phyloP scores from a whole-genome alignment of 225 moss, liverwort and hornwort genomes.

The Physcomitrium patens region DNA sequence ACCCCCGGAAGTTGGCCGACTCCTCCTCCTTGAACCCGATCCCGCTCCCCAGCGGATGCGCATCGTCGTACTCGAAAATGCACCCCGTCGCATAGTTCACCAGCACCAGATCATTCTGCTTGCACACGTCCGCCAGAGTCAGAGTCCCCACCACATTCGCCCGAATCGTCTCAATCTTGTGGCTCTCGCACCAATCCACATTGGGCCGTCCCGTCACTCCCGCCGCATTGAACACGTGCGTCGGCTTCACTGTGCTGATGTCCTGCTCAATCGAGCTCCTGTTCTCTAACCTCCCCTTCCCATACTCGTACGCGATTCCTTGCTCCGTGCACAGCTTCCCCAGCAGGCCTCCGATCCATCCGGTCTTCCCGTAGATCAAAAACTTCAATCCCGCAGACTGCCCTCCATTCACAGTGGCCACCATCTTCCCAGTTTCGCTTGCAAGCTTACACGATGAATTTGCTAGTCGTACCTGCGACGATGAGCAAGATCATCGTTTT shows the following conservation, averaged over 20 bases:
- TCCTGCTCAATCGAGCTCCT: no score
- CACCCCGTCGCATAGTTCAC: no score
- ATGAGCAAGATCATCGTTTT: no score
- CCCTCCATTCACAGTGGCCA: slow-evolving; percentile 11
- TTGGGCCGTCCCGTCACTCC: no score
- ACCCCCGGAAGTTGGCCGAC: slow-evolving; percentile 44
- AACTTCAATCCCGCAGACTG: slow-evolving; percentile 32
- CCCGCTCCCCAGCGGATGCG: slow-evolving; percentile 43
- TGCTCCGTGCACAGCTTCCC: slow-evolving; percentile 18
- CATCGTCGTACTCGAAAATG: slow-evolving; percentile 25
- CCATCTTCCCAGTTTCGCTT: not conserved
- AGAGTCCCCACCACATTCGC: no score
- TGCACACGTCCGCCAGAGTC: no score
- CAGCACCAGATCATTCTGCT: no score
- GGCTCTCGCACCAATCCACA: no score
- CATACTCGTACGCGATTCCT: slow-evolving; percentile 26
- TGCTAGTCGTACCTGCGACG: not conserved
- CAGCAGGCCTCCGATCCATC: slow-evolving; percentile 12
- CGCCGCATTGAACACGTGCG: no score
- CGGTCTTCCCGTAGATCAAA: slow-evolving; percentile 41
- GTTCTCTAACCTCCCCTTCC: no score
- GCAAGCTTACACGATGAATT: not conserved
- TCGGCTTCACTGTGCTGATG: no score
- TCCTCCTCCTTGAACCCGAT: slow-evolving; percentile 60
- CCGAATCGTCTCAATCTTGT: no score